Conservation (phyloP, 805 yeast species). For the Kazachstania psychrophila region DNA sequence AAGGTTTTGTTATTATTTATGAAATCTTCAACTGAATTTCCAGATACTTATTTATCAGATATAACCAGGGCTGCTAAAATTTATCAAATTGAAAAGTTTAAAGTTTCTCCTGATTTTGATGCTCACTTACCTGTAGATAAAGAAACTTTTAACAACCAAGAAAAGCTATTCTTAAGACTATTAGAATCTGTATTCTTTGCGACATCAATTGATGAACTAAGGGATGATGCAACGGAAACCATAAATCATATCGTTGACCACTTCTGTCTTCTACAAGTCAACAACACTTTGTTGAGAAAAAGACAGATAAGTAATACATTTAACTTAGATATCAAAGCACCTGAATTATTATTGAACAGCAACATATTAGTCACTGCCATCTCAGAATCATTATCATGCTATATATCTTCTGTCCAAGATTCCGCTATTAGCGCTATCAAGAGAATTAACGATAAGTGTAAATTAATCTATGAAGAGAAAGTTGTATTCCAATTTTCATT, state of each 20-base stretch:
- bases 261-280: slow-evolving; percentile 66
- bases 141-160: slow-evolving; percentile 47
- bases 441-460: slow-evolving; percentile 50
- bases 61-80: slow-evolving; percentile 43
- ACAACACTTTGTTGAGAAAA: slow-evolving; percentile 61
- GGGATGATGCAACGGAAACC: slow-evolving; percentile 54
- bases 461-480: slow-evolving; percentile 58
- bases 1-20: slow-evolving; percentile 61
- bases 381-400: slow-evolving; percentile 69
- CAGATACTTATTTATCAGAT: slow-evolving; percentile 34
- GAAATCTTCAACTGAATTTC: slow-evolving; percentile 32
- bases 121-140: slow-evolving; percentile 40
- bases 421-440: slow-evolving; percentile 63
- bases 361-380: slow-evolving; percentile 66
- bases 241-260: slow-evolving; percentile 67
- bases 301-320: slow-evolving; percentile 61
- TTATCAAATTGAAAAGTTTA: slow-evolving; percentile 23
- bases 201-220: slow-evolving; percentile 61
- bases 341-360: slow-evolving; percentile 59
- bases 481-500: slow-evolving; percentile 65
- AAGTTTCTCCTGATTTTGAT: slow-evolving; percentile 29
- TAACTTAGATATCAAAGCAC: slow-evolving; percentile 71
- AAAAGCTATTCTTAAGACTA: slow-evolving; percentile 53
- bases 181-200: slow-evolving; percentile 68
- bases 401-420: slow-evolving; percentile 57